phyloP scores from a whole-genome alignment of 2,329 filamentous ascomycete genomes.

The Talaromyces albobiverticillius region DNA sequence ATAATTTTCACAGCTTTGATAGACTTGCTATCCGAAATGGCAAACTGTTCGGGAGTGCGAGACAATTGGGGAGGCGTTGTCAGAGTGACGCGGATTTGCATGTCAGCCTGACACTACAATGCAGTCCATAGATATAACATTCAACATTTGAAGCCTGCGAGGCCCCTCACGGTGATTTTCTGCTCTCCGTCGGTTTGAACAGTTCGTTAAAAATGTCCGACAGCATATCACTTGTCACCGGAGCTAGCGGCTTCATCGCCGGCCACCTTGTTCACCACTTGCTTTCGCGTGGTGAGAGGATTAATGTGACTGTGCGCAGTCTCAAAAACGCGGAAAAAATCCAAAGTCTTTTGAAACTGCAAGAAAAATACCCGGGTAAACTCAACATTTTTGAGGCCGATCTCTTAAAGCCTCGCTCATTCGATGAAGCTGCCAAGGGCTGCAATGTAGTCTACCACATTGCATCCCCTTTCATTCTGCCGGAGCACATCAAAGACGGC shows the following conservation, averaged over 20 bases:
- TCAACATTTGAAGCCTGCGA: no score
- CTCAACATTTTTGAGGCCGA: slow-evolving; percentile 29
- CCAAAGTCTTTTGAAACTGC: slow-evolving; percentile 19
- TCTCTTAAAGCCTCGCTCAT: slow-evolving; percentile 26
- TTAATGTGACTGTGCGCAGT: slow-evolving; percentile 19
- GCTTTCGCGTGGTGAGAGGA: slow-evolving; percentile 16
- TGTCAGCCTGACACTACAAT: no score
- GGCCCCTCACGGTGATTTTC: no score
- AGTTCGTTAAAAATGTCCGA: no score
- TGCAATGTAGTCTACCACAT: slow-evolving; percentile 33
- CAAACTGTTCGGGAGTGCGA: no score
- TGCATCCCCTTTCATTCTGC: slow-evolving; percentile 32
- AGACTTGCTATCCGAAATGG: no score
- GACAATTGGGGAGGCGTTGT: no score
- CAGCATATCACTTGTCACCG: slow-evolving; percentile 17
- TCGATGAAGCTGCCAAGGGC: slow-evolving; percentile 26
- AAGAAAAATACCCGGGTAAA: slow-evolving; percentile 15
- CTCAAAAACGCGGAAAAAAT: slow-evolving; percentile 18
- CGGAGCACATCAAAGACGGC: slow-evolving; percentile 24
- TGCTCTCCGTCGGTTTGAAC: no score
- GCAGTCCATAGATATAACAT: no score
- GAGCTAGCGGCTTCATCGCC: slow-evolving; percentile 20
- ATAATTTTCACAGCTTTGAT: no score
- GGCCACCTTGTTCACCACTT: slow-evolving; percentile 19
- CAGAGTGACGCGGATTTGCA: no score